Conservation (phyloP, 169 alveolate genomes). For the Plasmodium ovale region DNA sequence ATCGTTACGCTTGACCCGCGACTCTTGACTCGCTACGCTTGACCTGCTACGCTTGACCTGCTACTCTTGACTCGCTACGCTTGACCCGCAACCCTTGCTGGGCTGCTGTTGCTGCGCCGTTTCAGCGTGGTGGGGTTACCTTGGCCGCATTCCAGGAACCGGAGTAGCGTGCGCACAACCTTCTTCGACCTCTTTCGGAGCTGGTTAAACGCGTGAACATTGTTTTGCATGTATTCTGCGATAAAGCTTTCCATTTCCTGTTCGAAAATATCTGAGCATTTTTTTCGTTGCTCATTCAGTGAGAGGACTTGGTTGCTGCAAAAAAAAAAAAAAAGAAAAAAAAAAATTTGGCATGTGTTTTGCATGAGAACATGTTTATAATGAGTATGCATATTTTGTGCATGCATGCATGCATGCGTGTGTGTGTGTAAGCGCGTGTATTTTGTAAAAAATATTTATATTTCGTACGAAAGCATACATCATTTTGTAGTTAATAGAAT, state of each 20-base stretch:
- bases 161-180: conserved; percentile 9
- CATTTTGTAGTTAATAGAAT: neutral
- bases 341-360: too few species aligned
- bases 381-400: neutral
- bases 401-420: neutral
- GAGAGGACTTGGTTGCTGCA: conserved; percentile 35
- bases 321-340: too few species aligned
- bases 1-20: too few species aligned
- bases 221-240: conserved; percentile 19
- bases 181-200: conserved; percentile 44
- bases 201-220: conserved; percentile 22
- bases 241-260: conserved; percentile 43
- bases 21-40: too few species aligned
- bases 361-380: neutral
- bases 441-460: too few species aligned
- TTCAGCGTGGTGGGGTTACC: too few species aligned
- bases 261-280: conserved; percentile 46
- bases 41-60: too few species aligned
- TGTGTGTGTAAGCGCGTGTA: neutral
- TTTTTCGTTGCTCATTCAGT: conserved; percentile 44
- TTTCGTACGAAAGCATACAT: conserved; percentile 27
- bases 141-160: conserved; percentile 5
- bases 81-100: too few species aligned
- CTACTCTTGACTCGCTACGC: too few species aligned
- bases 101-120: too few species aligned